phyloP scores from a whole-genome alignment of 225 moss, liverwort and hornwort genomes.

The Physcomitrellopsis africana region DNA sequence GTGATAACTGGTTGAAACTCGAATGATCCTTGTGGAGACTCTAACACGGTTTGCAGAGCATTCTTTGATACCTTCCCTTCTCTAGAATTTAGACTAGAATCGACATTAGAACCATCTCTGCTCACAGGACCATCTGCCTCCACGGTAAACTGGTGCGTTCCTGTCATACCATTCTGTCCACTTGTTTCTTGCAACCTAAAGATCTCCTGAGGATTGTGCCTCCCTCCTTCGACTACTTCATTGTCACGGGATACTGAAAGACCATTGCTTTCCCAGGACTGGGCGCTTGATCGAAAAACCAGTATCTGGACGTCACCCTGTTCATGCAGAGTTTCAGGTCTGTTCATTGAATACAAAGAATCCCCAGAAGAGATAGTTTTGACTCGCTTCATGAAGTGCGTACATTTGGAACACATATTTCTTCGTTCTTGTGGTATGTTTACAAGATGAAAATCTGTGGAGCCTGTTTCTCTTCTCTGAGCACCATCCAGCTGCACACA shows the following conservation, averaged over 20 bases:
- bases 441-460: constrained; percentile 42
- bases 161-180: not conserved
- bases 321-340: constrained; percentile 17
- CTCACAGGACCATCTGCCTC: constrained; percentile 13
- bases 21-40: constrained; percentile 33
- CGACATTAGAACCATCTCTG: not conserved
- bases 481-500: constrained; percentile 24
- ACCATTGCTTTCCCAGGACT: constrained; percentile 24
- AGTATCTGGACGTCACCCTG: constrained; percentile 32
- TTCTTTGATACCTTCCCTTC: constrained; percentile 11
- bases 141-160: not conserved
- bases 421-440: constrained; percentile 40
- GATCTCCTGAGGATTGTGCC: not conserved
- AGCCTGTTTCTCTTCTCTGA: constrained; percentile 11
- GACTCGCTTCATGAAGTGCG: constrained; percentile 18
- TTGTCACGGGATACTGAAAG: not conserved
- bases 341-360: not conserved
- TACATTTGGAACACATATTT: constrained; percentile 30
- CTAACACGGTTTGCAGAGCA: constrained; percentile 6
- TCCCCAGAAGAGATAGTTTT: constrained; percentile 23
- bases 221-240: constrained; percentile 13
- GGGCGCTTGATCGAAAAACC: constrained; percentile 20
- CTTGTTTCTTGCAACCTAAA: constrained; percentile 12
- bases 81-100: constrained; percentile 14
- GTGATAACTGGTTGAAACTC: constrained; percentile 39